These are phyloP conservation scores for Backusella westeae DNA, from an alignment of 192 early-diverging fungal genomes.

Conservation along the genomic window DNA sequence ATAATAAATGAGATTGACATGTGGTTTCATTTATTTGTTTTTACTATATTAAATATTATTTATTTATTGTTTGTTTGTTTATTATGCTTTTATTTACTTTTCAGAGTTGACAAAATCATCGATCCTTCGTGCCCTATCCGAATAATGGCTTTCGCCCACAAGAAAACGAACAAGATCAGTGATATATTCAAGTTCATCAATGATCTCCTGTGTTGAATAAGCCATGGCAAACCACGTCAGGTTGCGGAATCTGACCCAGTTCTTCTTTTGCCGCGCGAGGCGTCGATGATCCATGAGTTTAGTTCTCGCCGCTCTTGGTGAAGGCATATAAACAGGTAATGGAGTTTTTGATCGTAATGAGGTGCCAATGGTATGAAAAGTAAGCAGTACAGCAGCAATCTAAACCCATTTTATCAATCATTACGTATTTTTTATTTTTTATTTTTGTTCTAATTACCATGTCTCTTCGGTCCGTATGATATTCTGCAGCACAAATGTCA, in stretches of 20 bases:
- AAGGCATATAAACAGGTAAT: slow-evolving; percentile 69
- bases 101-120: slow-evolving; percentile 6
- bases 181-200: slow-evolving; percentile 40
- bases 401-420: slow-evolving; percentile 7
- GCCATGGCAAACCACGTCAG: slow-evolving; percentile 41
- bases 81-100: not conserved
- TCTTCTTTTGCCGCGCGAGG: not conserved
- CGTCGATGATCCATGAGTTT: slow-evolving; percentile 34
- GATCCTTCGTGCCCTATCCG: slow-evolving; percentile 18
- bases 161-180: slow-evolving; percentile 29
- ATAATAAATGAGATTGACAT: not conserved
- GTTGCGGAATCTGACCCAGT: slow-evolving; percentile 28
- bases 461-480: slow-evolving; percentile 43
- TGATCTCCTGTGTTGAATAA: slow-evolving; percentile 37
- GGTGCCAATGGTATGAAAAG: slow-evolving; percentile 70
- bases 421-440: not conserved
- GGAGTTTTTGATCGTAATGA: slow-evolving; percentile 71
- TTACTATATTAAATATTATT: not conserved
- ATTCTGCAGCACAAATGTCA: slow-evolving; percentile 33
- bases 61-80: not conserved
- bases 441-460: slow-evolving; percentile 35
- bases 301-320: slow-evolving; percentile 41
- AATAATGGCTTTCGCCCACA: slow-evolving; percentile 32
- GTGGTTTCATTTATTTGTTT: slow-evolving; percentile 7
- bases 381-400: slow-evolving; percentile 61